Evolutionary conservation across 441 rosid species (phyloP), one percentile per base, ranked within the genome.

Genomic region (Gossypium schwendimanii): DNA sequence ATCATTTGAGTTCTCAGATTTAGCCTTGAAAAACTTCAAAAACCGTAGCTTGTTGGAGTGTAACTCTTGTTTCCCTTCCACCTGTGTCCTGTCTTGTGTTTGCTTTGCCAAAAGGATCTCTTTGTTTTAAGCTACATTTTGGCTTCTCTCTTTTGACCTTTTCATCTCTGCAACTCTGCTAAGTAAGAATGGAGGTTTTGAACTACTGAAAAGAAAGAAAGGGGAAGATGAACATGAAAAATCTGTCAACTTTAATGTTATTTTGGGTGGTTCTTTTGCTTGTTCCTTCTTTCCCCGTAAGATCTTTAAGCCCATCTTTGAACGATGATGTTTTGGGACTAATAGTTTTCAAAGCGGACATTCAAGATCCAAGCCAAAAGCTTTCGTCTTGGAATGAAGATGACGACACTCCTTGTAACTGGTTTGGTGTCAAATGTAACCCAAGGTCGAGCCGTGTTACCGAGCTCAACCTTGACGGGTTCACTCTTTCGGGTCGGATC

Each of bases 321-420:
- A 90, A 92, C 84, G 98, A 94, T 74, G 98, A 94, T 75, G 92
- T 94, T 26, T 78, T 94, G 80, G 98, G 97, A 54, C 87, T 94
- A 62, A 91, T 94, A 44, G 94, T 91, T 54, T 89, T 92, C 82
- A 86, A 87, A 60, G 88, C 90, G 1, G 89, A 84, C 74, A 58
- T 89, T n/a, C 82, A 77, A 81, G 92, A 89, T 80, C 89, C 90
- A 31, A 77, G 63, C 63, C 80, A 73, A 39, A 86, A 85, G 87
- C 88, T 89, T 5, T 74, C 81, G 0, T 86, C 94, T 45, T 87
- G 92, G 92, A 86, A 79, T 57, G 92, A 89, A 81, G 90, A 89
- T 44, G 89, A 86, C 50, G 85, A 85, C 79, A 82, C 47, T 72
- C 85, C 94, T 57, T 89, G 94, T 70, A 74, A 66, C 63, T 89